These are phyloP conservation scores for Spathaspora sp. DNA, from an alignment of 1,139 yeast species.

Conservation along the genomic window DNA sequence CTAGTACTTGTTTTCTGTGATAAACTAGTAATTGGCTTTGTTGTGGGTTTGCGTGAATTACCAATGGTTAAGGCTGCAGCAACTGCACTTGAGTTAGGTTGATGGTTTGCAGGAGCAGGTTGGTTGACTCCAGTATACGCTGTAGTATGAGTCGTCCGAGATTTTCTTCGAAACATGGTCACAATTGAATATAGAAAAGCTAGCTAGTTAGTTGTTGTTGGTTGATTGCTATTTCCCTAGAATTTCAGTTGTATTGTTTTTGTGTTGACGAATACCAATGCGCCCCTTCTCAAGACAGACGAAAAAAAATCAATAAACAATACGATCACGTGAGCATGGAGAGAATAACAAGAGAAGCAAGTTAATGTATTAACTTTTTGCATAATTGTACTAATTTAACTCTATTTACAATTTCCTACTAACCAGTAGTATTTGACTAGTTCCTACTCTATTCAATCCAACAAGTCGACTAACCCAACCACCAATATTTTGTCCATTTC, in stretches of 20 bases:
- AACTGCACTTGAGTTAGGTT: conserved; percentile 42
- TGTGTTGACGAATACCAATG: neutral
- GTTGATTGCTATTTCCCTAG: conserved; percentile 1
- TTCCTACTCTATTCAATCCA: conserved; percentile 21
- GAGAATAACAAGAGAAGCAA: neutral
- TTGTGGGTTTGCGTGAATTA: conserved; percentile 16
- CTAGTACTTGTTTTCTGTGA: conserved; percentile 5
- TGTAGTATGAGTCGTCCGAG: conserved; percentile 31
- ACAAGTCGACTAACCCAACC: conserved; percentile 22
- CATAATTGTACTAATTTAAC: too few relatives aligned
- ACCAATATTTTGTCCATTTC: conserved; percentile 35
- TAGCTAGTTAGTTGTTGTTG: neutral
- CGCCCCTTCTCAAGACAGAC: neutral
- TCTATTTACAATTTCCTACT: neutral
- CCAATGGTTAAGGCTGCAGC: conserved; percentile 52
- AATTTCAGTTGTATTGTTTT: conserved; percentile 3
- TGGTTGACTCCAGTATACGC: conserved; percentile 50
- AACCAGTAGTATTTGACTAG: neutral
- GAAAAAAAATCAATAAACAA: neutral
- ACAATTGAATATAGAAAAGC: neutral
- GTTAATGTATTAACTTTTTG: too few relatives aligned
- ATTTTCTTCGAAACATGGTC: conserved; percentile 36
- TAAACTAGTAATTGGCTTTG: conserved; percentile 5
- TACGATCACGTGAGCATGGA: neutral
- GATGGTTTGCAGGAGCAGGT: conserved; percentile 29